Evolutionary conservation across 2,329 filamentous ascomycete species (phyloP).

Genomic region (Colletotrichum limetticola): DNA sequence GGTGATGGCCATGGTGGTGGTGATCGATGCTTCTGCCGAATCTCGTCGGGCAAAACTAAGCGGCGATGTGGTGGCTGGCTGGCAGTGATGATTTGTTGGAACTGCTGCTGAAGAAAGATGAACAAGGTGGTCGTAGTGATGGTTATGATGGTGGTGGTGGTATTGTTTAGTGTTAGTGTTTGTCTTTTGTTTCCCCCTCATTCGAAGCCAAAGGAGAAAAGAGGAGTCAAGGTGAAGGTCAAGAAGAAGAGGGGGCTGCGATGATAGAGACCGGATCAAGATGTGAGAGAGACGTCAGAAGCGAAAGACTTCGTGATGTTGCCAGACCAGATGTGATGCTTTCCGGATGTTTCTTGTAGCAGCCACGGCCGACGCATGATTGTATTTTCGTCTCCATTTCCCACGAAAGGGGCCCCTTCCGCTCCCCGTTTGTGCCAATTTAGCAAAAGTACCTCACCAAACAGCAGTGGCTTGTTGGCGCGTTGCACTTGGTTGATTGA

Average conservation of each 20-base stretch:
- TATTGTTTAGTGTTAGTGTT: slow-evolving; percentile 14
- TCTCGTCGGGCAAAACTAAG: slow-evolving; percentile 11
- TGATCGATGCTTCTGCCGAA: slow-evolving; percentile 27
- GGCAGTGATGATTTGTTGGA: slow-evolving; percentile 13
- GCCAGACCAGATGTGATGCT: not conserved
- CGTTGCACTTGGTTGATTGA: not conserved
- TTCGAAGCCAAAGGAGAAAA: not conserved
- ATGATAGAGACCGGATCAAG: not conserved
- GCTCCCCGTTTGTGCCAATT: not conserved
- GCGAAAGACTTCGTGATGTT: not conserved
- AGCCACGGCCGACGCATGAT: not conserved
- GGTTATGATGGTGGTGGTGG: not conserved
- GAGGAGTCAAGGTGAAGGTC: slow-evolving; percentile 7
- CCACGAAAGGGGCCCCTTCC: not conserved
- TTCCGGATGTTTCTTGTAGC: not conserved
- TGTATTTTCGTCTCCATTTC: not conserved
- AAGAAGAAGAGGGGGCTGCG: not conserved
- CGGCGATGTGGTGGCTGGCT: slow-evolving; percentile 5
- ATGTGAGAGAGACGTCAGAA: not conserved
- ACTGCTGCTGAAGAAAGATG: slow-evolving; percentile 1
- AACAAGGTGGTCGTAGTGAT: not conserved
- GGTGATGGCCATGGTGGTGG: not conserved
- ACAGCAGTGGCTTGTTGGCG: slow-evolving; percentile 3
- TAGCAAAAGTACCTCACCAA: not conserved
- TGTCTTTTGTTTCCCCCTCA: slow-evolving; percentile 16